Base-by-base conservation (phyloP, 768 basidiomycete genomes). In the Clitopilus passeckerianus region DNA sequence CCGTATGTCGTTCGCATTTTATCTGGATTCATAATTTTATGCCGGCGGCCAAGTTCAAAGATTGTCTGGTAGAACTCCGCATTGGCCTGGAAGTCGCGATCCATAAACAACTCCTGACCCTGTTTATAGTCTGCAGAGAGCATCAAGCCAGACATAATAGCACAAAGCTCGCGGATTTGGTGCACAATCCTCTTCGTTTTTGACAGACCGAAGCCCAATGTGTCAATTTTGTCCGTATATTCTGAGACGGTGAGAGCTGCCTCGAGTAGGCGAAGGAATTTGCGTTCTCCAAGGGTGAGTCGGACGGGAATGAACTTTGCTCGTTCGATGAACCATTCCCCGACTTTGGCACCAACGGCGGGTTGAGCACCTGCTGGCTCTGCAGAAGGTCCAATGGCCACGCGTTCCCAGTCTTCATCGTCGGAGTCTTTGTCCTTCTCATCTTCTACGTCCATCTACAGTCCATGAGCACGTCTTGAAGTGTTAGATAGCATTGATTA, bases 11-110 rank as follows among this genome's bases (percentile, higher is more conserved):
- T 86, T 23, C 92, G 82, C 91, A 93, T 93, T 65, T 93, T 93
- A 68, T 93, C 92, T 0, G 92, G 92, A 65, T 93, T 94, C 90
- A 90, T 92, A 67, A 94, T 93, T 71, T 93, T 93, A 68, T 93
- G 90, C 59, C 91, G 80, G 54, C 91, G 77, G 18, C 92, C 91
- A 22, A 93, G 80, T 72, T 93, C 91, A 63, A 93, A 93, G 23
- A 93, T 79, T 14, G 78, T 72, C 66, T 91, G 90, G 66, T 88
- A 94, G 67, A 93, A 94, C 7, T 86, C 84, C 16, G 83, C 84
- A 65, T 94, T 94, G 14, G 83, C 78, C 60, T 89, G 78, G 67
- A 94, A 94, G 69, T 94, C 90, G 20, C 90, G 83, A 62, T 91
- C 88, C 41, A 83, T 75, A 70, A 94, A 93, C 15, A 94, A 80